phyloP scores from a whole-genome alignment of 208 protist genomes.

The Crithidia bombi region DNA sequence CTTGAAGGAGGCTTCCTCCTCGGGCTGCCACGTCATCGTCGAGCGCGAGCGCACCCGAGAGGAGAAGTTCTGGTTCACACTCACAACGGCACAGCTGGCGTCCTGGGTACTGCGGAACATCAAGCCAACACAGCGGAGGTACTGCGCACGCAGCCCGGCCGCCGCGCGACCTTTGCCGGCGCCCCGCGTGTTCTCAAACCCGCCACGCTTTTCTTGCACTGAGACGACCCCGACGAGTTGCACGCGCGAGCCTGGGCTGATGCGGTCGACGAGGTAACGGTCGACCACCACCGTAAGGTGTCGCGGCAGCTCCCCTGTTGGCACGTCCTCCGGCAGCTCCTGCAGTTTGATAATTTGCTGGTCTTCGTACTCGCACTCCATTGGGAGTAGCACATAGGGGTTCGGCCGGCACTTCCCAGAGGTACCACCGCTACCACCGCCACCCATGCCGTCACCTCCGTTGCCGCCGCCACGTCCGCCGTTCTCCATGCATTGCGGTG shows the following conservation, averaged over 20 bases:
- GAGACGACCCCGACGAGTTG: slow-evolving; percentile 92
- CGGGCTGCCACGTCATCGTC: slow-evolving; percentile 79
- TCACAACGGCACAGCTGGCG: slow-evolving; percentile 53
- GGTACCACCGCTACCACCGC: slow-evolving; percentile 18
- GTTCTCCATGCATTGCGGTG: slow-evolving; percentile 90
- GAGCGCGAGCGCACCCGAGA: slow-evolving; percentile 84
- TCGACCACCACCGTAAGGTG: slow-evolving; percentile 90
- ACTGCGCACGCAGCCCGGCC: slow-evolving; percentile 89
- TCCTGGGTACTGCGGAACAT: slow-evolving; percentile 66
- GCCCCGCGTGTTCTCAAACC: slow-evolving; percentile 44
- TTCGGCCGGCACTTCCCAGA: slow-evolving; percentile 86
- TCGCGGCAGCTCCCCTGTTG: slow-evolving; percentile 93
- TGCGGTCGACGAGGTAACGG: slow-evolving; percentile 92
- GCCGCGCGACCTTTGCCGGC: slow-evolving; percentile 46
- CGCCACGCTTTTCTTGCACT: slow-evolving; percentile 82
- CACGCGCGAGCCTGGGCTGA: slow-evolving; percentile 97
- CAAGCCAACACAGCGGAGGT: slow-evolving; percentile 86
- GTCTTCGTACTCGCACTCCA: slow-evolving; percentile 94
- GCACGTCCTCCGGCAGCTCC: slow-evolving; percentile 95
- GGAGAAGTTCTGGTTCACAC: slow-evolving; percentile 91
- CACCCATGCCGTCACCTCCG: slow-evolving; percentile 24
- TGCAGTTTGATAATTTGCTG: slow-evolving; percentile 95
- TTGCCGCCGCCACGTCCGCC: slow-evolving; percentile 37
- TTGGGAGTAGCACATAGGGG: slow-evolving; percentile 93
- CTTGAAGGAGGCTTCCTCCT: slow-evolving; percentile 91